These are phyloP conservation scores for Fusarium sp. DNA, from an alignment of 2,329 filamentous ascomycete species.

Conservation along the genomic window DNA sequence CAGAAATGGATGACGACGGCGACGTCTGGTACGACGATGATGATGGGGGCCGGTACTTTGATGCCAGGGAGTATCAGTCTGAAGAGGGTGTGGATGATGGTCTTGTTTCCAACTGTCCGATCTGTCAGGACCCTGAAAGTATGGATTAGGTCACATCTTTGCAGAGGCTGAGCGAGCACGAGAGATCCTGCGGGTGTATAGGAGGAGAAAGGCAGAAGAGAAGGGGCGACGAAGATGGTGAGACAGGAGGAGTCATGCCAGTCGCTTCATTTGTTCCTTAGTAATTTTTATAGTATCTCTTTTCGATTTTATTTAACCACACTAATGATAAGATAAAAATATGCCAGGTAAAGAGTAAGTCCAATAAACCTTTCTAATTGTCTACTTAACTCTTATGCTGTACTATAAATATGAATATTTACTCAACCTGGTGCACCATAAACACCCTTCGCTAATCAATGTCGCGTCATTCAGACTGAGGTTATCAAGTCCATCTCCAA, in stretches of 20 bases:
- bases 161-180: not conserved
- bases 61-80: not conserved
- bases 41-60: not conserved
- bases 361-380: too few species aligned
- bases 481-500: too few species aligned
- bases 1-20: fast-evolving
- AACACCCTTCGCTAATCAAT: too few species aligned
- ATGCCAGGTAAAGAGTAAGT: too few species aligned
- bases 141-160: not conserved
- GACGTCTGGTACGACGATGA: not conserved
- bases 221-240: not conserved
- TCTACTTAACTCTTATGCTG: too few species aligned
- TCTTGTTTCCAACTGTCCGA: not conserved
- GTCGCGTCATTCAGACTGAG: too few species aligned
- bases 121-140: not conserved
- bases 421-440: too few species aligned
- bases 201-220: not conserved
- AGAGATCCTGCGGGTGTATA: not conserved
- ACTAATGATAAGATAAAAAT: too few species aligned
- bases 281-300: not conserved
- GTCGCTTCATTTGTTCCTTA: not conserved
- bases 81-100: not conserved
- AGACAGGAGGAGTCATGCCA: not conserved
- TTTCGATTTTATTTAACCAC: not conserved
- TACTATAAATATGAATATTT: too few species aligned